A percentile compares a stretch with the other conserved stretches of the same genome.
phyloP scores from a whole-genome alignment of 371 early-diverging fungal genomes.

The Zancudomyces culisetae region DNA sequence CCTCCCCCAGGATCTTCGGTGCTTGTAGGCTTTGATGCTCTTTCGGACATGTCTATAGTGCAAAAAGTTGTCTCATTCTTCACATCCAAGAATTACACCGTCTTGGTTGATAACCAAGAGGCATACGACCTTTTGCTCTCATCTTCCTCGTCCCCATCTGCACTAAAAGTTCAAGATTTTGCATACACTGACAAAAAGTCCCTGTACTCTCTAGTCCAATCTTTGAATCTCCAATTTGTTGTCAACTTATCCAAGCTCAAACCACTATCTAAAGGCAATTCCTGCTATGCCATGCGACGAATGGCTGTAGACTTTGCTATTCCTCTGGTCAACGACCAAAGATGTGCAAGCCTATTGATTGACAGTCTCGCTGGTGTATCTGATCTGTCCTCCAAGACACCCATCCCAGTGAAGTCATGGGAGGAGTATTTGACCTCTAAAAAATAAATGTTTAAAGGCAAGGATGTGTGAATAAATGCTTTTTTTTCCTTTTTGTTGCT shows the following conservation, averaged over 20 bases:
- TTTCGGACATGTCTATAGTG: conserved; percentile 47
- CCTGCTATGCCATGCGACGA: conserved; percentile 61
- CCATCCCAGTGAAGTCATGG: conserved; percentile 17
- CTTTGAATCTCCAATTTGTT: conserved; percentile 46
- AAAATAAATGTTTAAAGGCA: too few species aligned
- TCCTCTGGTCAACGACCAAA: conserved; percentile 67
- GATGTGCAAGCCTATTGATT: conserved; percentile 59
- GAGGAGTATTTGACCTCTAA: conserved; percentile 13
- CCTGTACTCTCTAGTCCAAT: conserved; percentile 17
- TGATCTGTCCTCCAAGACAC: conserved; percentile 12
- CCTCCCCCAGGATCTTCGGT: conserved; percentile 42
- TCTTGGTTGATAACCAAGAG: conserved; percentile 42
- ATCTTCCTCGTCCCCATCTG: too few species aligned
- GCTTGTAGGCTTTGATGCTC: conserved; percentile 47
- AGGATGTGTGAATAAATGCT: background rate
- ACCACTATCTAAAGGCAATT: conserved; percentile 35
- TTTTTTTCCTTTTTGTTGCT: background rate
- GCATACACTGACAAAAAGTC: background rate
- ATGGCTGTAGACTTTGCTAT: conserved; percentile 76
- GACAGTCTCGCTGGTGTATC: conserved; percentile 32
- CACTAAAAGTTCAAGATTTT: background rate
- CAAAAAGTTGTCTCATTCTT: conserved; percentile 35
- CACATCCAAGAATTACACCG: conserved; percentile 36
- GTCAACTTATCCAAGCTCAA: conserved; percentile 55
- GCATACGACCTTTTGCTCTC: conserved; percentile 31